Evolutionary conservation across 768 basidiomycete species (phyloP).

Genomic region (Podaxis carcinomalis): DNA sequence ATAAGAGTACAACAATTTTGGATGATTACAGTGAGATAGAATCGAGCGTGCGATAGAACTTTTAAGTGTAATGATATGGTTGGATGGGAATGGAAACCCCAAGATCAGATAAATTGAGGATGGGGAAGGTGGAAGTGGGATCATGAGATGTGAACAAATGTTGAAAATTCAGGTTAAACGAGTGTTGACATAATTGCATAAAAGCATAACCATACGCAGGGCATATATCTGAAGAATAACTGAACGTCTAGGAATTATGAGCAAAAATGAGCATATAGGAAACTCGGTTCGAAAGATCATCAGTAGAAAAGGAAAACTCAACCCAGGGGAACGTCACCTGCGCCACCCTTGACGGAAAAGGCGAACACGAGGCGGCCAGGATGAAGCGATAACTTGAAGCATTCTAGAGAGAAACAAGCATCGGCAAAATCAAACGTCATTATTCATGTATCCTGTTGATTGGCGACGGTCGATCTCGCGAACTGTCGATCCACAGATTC

Average conservation of each 20-base stretch:
- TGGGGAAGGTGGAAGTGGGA: not conserved
- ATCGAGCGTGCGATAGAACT: not conserved
- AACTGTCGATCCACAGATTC: not conserved
- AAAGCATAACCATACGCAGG: not conserved
- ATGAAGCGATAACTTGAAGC: not conserved
- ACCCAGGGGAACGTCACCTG: not conserved
- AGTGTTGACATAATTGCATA: not conserved
- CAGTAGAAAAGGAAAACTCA: not conserved
- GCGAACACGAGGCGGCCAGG: not conserved
- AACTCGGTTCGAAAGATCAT: not conserved
- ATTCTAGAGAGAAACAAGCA: not conserved
- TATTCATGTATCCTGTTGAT: not conserved
- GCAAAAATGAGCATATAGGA: not conserved
- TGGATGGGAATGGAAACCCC: not conserved
- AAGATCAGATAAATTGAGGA: not conserved
- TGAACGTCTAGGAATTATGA: not conserved
- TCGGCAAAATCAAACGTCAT: not conserved
- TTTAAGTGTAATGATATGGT: not conserved
- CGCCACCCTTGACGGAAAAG: not conserved
- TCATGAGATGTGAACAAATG: not conserved
- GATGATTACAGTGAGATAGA: not conserved
- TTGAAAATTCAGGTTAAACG: not conserved
- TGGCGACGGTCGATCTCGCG: slow-evolving; percentile 1
- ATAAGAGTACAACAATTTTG: not conserved
- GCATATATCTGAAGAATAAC: slow-evolving; percentile 5